These are phyloP conservation scores for Aspergillus haitiensis DNA, from an alignment of 495 filamentous ascomycete species.

Conservation along the genomic window DNA sequence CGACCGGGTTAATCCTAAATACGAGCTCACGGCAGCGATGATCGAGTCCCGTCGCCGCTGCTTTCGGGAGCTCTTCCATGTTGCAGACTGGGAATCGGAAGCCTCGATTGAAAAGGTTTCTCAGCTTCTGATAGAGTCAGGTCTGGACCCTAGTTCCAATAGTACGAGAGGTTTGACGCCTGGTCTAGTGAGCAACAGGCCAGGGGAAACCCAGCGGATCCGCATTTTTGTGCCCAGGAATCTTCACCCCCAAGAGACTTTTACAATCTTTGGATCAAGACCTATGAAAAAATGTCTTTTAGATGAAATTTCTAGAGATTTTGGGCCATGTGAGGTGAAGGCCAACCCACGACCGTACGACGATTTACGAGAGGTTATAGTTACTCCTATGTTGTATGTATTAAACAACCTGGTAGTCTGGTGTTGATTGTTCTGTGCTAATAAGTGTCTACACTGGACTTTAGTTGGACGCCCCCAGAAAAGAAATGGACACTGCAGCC, in stretches of 20 bases:
- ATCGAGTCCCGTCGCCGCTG: conserved; percentile 14
- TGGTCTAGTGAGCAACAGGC: conserved; percentile 15
- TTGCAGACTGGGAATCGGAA: conserved; percentile 20
- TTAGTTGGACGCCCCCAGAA: neutral
- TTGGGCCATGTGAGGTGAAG: too few species aligned
- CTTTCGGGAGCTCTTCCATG: conserved; percentile 17
- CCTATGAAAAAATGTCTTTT: too few species aligned
- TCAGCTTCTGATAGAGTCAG: neutral
- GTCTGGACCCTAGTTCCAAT: conserved; percentile 18
- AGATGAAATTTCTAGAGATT: too few species aligned
- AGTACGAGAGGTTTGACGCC: conserved; percentile 21
- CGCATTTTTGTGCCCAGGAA: conserved; percentile 7
- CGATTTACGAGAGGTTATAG: too few species aligned
- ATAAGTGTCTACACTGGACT: too few species aligned
- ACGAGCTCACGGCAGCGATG: conserved; percentile 5
- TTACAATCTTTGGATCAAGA: too few species aligned
- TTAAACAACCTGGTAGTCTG: too few species aligned
- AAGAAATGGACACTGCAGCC: neutral
- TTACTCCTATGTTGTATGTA: too few species aligned
- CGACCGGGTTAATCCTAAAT: conserved; percentile 24
- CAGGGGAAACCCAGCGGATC: conserved; percentile 16
- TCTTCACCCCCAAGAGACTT: too few species aligned
- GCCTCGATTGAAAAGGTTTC: conserved; percentile 7
- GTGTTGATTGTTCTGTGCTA: too few species aligned
- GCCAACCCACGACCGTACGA: too few species aligned